Percentiles rank a stretch among this genome's conserved stretches.
Evolutionary conservation across 768 basidiomycete genomes (phyloP).

Genomic region (Pleurotus platypus): DNA sequence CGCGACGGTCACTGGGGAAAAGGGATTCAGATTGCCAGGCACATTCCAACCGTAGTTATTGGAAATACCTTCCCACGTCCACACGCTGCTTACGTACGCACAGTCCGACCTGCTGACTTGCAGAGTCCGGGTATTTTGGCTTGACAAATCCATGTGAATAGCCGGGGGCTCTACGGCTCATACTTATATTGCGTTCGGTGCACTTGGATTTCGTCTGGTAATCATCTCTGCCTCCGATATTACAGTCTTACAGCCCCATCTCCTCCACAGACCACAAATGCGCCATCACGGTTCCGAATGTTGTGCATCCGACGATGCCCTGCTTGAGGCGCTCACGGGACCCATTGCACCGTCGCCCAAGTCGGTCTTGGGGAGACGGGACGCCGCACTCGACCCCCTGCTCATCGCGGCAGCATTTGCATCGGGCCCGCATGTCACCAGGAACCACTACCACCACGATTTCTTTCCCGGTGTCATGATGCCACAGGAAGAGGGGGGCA

Average conservation of each 20-base stretch:
- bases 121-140: not conserved
- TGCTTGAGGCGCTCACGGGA: constrained; percentile 66
- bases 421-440: constrained; percentile 73
- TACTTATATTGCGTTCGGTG: not conserved
- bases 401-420: constrained; percentile 75
- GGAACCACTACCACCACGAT: constrained; percentile 85
- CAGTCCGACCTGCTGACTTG: no score
- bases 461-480: constrained; percentile 61
- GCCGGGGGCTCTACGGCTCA: not conserved
- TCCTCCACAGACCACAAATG: constrained; percentile 5
- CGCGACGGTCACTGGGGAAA: not conserved
- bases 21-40: not conserved
- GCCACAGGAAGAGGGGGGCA: constrained; percentile 46
- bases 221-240: not conserved
- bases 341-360: constrained; percentile 38
- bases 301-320: constrained; percentile 47
- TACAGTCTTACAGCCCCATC: constrained; percentile 1
- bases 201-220: not conserved
- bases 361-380: constrained; percentile 50
- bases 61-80: no score
- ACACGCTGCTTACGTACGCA: no score
- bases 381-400: constrained; percentile 75
- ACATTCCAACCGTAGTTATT: not conserved
- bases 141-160: constrained; percentile 7
- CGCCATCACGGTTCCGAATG: constrained; percentile 19